Conservation (phyloP, 2,329 filamentous ascomycete species). For the Trichoderma hamatum region DNA sequence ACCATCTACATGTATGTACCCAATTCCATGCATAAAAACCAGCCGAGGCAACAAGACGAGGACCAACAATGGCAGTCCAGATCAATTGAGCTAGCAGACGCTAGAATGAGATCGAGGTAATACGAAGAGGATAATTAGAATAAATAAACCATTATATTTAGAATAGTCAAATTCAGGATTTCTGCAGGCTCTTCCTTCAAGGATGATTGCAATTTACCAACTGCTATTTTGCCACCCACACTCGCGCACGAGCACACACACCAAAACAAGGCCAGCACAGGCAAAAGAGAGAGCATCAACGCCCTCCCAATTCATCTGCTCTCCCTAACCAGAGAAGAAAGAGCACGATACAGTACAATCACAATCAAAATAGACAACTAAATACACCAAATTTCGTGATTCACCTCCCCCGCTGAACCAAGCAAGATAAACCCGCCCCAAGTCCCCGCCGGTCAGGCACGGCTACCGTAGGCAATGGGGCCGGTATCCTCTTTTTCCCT, state of each 20-base stretch:
- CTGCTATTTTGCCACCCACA: neutral
- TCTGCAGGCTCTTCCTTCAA: neutral
- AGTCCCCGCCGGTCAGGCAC: slow-evolving; percentile 16
- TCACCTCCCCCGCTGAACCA: neutral
- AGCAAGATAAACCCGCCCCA: neutral
- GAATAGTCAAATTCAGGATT: neutral
- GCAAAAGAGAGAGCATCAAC: neutral
- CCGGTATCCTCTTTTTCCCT: neutral
- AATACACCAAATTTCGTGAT: neutral
- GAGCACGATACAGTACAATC: too few relatives aligned
- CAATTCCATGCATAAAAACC: neutral
- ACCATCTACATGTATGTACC: too few relatives aligned
- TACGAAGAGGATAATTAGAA: neutral
- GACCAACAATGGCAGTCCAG: neutral
- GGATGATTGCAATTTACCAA: neutral
- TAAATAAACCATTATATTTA: neutral
- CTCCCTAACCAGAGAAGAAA: neutral
- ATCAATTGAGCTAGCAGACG: neutral
- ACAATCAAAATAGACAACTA: neutral
- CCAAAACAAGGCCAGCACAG: neutral
- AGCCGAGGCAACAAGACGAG: neutral
- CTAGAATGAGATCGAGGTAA: neutral
- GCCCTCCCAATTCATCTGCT: neutral
- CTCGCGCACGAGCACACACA: neutral
- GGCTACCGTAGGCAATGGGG: slow-evolving; percentile 21